Conservation (phyloP, 1,284 basidiomycete species). For the Cystobasidiaceae sp. region DNA sequence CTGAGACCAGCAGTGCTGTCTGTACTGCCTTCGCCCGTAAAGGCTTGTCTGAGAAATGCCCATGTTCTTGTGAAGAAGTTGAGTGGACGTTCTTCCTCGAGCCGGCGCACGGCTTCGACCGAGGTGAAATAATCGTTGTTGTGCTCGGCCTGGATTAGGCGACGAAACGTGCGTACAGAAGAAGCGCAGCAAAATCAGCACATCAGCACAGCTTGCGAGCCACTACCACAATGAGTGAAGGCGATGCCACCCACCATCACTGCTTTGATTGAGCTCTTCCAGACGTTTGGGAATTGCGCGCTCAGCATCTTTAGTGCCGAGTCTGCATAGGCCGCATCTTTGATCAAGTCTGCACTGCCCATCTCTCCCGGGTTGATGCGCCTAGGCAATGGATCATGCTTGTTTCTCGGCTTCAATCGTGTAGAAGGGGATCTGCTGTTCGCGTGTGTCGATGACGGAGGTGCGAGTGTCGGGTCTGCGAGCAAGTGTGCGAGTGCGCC, state of each 20-base stretch:
- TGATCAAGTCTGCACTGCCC: slow-evolving; percentile 2
- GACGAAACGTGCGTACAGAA: not conserved
- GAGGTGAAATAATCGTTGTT: slow-evolving; percentile 27
- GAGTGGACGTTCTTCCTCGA: slow-evolving; percentile 9
- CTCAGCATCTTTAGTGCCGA: not conserved
- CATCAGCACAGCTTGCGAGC: too few species aligned
- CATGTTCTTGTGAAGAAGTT: slow-evolving; percentile 19
- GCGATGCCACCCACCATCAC: slow-evolving; percentile 25
- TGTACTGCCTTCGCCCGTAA: not conserved
- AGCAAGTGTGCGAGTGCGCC: not conserved
- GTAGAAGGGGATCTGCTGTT: not conserved
- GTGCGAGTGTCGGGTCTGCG: slow-evolving; percentile 1
- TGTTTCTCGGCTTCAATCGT: not conserved
- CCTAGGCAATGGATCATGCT: slow-evolving; percentile 1
- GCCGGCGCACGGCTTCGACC: slow-evolving; percentile 7
- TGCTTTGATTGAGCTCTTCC: slow-evolving; percentile 28
- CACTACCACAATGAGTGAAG: too few species aligned
- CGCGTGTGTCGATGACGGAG: not conserved
- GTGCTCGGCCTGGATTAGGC: slow-evolving; percentile 2
- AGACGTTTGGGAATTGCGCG: slow-evolving; percentile 11
- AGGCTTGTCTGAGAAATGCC: not conserved
- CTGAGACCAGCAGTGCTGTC: not conserved
- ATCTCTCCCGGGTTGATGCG: slow-evolving; percentile 21
- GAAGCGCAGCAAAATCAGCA: not conserved
- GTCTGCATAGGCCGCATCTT: slow-evolving; percentile 11